Conservation (phyloP, 1,139 yeast genomes). For the Diutina rugosa region DNA sequence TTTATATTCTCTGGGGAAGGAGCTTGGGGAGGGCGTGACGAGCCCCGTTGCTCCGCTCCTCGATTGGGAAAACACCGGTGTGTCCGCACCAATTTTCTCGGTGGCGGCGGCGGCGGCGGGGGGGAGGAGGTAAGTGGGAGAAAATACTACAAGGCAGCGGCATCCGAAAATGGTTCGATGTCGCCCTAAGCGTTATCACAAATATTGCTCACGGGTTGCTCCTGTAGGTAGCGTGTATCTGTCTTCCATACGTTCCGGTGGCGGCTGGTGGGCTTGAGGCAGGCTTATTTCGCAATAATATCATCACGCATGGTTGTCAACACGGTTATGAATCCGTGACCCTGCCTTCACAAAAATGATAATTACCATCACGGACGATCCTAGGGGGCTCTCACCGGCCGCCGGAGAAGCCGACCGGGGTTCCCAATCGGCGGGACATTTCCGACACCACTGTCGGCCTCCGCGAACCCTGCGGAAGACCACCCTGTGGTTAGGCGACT, state of each 20-base stretch:
- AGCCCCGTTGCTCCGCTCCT: background rate
- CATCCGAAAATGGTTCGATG: background rate
- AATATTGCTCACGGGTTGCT: background rate
- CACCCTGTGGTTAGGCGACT: too few relatives aligned
- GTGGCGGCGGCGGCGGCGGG: background rate
- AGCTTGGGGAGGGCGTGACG: background rate
- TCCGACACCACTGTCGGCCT: background rate
- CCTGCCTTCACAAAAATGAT: background rate
- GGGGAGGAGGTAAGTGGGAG: background rate
- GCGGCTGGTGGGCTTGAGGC: background rate
- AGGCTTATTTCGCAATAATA: background rate
- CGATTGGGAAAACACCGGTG: background rate
- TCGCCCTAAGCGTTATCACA: background rate
- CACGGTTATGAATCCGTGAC: background rate
- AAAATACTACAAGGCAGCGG: background rate
- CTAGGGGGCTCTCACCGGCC: background rate
- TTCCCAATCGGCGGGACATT: background rate
- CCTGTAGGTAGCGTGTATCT: background rate
- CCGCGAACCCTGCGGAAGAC: too few relatives aligned
- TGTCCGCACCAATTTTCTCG: background rate
- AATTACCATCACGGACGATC: background rate
- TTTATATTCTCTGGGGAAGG: background rate
- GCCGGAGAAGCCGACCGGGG: background rate
- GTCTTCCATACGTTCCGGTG: background rate
- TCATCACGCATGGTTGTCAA: background rate